Base-by-base conservation (phyloP, 495 filamentous ascomycete species). In the Aspergillus nanangensis region DNA sequence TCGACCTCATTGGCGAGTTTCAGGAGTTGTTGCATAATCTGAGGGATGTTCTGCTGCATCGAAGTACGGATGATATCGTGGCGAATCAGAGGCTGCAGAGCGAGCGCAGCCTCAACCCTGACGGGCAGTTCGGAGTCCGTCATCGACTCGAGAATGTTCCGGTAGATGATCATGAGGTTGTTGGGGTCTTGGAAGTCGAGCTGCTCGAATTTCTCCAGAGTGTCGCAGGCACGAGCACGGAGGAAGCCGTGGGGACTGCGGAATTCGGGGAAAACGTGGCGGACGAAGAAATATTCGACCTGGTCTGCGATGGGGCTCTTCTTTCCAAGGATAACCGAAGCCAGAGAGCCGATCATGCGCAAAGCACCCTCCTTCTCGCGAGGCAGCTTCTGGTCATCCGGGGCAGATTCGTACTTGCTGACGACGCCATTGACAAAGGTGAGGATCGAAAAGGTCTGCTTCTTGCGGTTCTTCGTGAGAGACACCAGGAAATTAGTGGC, bases 41-140 rank as follows among this genome's bases (percentile, higher is more conserved):
- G 91, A n/a, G 94, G 90, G 44, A 98, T 98, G 64, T 89, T 96
- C 57, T 92, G 82, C 68, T 96, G 90, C 94, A 98, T 97, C 51
- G 83, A 89, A 15, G 79, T 83, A 21, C 90, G 85, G 57, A 98
- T 96, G 48, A 90, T 77, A 48, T 97, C 91, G 67, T 98, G 93
- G 41, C 93, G 80, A 52, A 98, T 97, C 37, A 98, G 73, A 22
- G 94, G 92, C 64, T 98, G 93, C 25, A 98, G 73, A 33, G 93
- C 94, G 38, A 98, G 81, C 22, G 93, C 90, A 11, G 93, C 93
- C 56, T 94, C 92, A 15, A 98, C 94, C 37, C 93, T 81, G 10
- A 98, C 93, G 8, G 93, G 93, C 9, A 98, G 73, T 50, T 87
- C 87, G 15, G 82, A 68, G 61, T 98, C 93, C 5, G 93, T 88